phyloP scores from a whole-genome alignment of 2,329 filamentous ascomycete genomes.

The Trichoderma sp. region DNA sequence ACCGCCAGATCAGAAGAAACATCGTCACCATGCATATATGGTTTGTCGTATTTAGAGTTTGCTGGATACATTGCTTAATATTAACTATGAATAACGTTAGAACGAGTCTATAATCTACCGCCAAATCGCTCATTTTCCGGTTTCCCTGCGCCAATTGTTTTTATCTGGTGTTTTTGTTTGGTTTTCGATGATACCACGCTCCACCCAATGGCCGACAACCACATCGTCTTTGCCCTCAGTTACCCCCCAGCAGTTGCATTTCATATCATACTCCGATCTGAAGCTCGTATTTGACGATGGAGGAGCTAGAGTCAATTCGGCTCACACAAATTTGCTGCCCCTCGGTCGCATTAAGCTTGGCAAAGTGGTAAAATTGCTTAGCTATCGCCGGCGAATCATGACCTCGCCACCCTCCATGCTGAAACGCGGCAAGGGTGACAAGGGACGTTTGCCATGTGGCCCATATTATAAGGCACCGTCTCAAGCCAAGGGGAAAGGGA shows the following conservation, averaged over 20 bases:
- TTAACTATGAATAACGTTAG: slow-evolving; percentile 10
- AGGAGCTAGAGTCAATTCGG: slow-evolving; percentile 10
- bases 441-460: slow-evolving; percentile 17
- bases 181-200: no score
- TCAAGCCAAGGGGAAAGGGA: slow-evolving; percentile 13
- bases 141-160: neutral
- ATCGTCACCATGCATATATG: neutral
- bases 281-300: slow-evolving; percentile 18
- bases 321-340: slow-evolving; percentile 2
- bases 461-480: slow-evolving; percentile 19
- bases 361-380: slow-evolving; percentile 23
- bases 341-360: slow-evolving; percentile 22
- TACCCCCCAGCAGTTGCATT: neutral
- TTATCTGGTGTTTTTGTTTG: no score
- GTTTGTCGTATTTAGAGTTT: slow-evolving; percentile 3
- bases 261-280: neutral
- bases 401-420: slow-evolving; percentile 20
- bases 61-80: neutral
- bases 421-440: slow-evolving; percentile 21
- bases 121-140: neutral
- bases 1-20: neutral
- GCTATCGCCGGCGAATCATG: slow-evolving; percentile 24
- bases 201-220: no score
- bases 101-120: slow-evolving; percentile 5
- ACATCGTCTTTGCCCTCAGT: no score